These are phyloP conservation scores for Lachnellula willkommii DNA, from an alignment of 2,329 filamentous ascomycete species.

Conservation along the genomic window DNA sequence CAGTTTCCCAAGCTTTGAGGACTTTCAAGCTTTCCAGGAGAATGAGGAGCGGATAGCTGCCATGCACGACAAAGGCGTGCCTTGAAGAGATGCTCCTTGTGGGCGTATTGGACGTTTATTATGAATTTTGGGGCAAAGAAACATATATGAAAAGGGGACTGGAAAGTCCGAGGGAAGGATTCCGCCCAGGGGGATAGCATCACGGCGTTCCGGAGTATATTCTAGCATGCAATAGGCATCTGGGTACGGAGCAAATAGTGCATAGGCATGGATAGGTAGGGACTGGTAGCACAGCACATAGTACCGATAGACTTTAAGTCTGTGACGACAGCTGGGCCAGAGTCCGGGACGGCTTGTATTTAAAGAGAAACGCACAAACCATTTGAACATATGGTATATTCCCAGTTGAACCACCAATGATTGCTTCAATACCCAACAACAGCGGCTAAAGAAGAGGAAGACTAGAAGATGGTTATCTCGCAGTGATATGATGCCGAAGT, in stretches of 20 bases:
- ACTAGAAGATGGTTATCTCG: background rate
- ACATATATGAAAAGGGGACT: background rate
- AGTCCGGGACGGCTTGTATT: background rate
- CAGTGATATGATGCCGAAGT: too few relatives aligned
- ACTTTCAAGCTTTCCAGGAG: constrained; percentile 51
- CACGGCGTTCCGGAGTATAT: background rate
- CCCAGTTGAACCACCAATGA: background rate
- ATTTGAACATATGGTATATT: background rate
- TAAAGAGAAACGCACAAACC: constrained; percentile 1
- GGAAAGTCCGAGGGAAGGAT: background rate
- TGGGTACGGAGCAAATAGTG: background rate
- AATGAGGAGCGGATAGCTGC: constrained; percentile 28
- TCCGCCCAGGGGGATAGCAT: background rate
- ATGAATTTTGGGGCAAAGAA: background rate
- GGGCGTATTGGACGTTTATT: background rate
- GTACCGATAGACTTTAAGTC: background rate
- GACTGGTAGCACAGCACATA: background rate
- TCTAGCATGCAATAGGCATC: background rate
- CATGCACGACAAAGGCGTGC: constrained; percentile 15
- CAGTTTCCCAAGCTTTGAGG: constrained; percentile 69
- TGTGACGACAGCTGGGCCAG: background rate
- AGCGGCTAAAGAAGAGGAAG: background rate
- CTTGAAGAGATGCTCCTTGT: constrained; percentile 4
- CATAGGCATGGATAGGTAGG: background rate
- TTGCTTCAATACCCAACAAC: too few relatives aligned